Percentiles rank a stretch among this genome's conserved stretches.
Evolutionary conservation across 371 early-diverging fungal species (phyloP).

Genomic region (Apophysomyces elegans): DNA sequence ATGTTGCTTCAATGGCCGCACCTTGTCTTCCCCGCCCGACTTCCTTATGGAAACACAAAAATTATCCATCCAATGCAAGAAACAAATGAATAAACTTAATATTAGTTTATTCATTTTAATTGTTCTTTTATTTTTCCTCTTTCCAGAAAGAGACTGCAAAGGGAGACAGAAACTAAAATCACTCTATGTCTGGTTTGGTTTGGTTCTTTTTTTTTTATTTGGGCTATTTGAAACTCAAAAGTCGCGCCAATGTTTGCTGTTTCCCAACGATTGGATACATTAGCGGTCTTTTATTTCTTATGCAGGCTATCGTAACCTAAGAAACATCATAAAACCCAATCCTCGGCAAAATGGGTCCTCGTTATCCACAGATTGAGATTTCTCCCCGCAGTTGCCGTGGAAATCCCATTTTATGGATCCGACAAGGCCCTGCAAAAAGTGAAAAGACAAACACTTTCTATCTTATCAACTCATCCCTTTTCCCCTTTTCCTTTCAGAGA

Average conservation of each 20-base stretch:
- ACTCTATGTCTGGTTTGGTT: too few relatives aligned
- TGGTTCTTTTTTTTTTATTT: neutral
- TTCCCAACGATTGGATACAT: slow-evolving; percentile 8
- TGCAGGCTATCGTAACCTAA: slow-evolving; percentile 1
- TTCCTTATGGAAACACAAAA: slow-evolving; percentile 1
- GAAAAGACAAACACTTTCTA: too few relatives aligned
- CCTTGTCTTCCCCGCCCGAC: neutral
- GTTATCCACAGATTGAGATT: slow-evolving; percentile 1
- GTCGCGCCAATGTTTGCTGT: slow-evolving; percentile 6
- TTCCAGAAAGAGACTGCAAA: neutral
- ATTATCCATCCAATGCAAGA: neutral
- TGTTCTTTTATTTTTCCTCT: neutral
- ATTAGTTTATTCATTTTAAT: neutral
- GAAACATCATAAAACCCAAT: neutral
- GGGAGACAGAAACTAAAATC: neutral
- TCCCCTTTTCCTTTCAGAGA: neutral
- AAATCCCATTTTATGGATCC: slow-evolving; percentile 6
- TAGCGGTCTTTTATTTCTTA: slow-evolving; percentile 10
- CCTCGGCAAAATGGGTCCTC: slow-evolving; percentile 9
- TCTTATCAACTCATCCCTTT: neutral
- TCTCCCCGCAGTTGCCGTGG: slow-evolving; percentile 9
- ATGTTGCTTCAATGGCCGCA: slow-evolving; percentile 9
- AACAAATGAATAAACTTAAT: neutral
- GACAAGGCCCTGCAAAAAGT: too few relatives aligned
- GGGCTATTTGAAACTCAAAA: neutral